phyloP scores from a whole-genome alignment of 345 rosid genomes.

The Combretum micranthum region DNA sequence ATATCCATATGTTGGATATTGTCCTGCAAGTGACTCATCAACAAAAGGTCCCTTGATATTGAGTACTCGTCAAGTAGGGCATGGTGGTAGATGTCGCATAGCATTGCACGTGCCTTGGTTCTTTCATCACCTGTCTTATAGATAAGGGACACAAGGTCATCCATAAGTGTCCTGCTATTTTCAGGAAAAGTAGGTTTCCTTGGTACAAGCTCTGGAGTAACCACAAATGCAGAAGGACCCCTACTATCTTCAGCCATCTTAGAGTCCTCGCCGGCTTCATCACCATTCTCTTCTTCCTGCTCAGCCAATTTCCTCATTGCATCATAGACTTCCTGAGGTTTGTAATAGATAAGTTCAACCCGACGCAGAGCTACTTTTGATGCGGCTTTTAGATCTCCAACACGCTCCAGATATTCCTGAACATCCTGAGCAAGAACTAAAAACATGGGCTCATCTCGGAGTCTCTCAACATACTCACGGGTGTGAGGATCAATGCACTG shows the following conservation, averaged over 20 bases:
- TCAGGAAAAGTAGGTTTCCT: conserved; percentile 89
- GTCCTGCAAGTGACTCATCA: conserved; percentile 96
- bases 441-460: conserved; percentile 83
- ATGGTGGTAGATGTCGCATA: conserved; percentile 92
- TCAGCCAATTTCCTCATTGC: conserved; percentile 94
- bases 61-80: conserved; percentile 78
- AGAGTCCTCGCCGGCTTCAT: conserved; percentile 29
- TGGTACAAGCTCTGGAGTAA: conserved; percentile 68
- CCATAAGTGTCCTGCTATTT: conserved; percentile 84
- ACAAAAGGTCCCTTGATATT: conserved; percentile 65
- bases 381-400: conserved; percentile 68
- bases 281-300: conserved; percentile 38
- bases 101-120: conserved; percentile 96
- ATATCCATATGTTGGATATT: conserved; percentile 84
- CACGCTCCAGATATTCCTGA: conserved; percentile 67
- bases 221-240: conserved; percentile 68
- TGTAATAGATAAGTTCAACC: conserved; percentile 82
- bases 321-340: conserved; percentile 89
- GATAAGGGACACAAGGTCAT: conserved; percentile 73
- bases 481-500: conserved; percentile 96
- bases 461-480: conserved; percentile 81
- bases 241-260: conserved; percentile 45
- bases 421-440: conserved; percentile 82
- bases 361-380: conserved; percentile 75
- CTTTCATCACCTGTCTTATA: conserved; percentile 92